Conservation (phyloP, 208 protist species). For the Trypanosoma scelopori region DNA sequence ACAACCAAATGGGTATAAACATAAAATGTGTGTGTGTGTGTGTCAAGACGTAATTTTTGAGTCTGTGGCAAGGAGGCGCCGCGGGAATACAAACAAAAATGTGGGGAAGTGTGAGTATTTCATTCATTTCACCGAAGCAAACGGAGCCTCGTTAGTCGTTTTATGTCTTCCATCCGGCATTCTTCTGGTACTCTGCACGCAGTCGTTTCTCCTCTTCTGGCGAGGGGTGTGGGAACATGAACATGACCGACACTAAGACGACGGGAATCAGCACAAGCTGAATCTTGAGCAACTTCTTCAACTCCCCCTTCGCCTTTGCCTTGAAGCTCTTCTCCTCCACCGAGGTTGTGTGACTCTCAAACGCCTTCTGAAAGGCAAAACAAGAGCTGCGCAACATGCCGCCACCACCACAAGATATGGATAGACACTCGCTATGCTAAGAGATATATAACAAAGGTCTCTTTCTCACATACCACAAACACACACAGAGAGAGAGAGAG, state of each 20-base stretch:
- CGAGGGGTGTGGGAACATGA: slow-evolving; percentile 66
- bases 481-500: slow-evolving; percentile 11
- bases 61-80: not conserved
- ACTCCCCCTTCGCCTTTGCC: slow-evolving; percentile 65
- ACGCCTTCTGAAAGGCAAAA: slow-evolving; percentile 45
- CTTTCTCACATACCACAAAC: not conserved
- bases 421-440: not conserved
- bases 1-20: not conserved
- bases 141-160: not conserved
- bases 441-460: not conserved
- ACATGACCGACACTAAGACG: slow-evolving; percentile 50
- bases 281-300: slow-evolving; percentile 82
- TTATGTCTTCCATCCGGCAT: slow-evolving; percentile 89
- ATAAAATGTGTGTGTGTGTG: not conserved
- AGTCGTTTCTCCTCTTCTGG: slow-evolving; percentile 67
- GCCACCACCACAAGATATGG: not conserved
- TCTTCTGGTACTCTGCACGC: slow-evolving; percentile 76
- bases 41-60: too few relatives aligned
- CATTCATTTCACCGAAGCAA: not conserved
- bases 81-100: not conserved
- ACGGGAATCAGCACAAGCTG: slow-evolving; percentile 78
- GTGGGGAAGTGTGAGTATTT: not conserved
- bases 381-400: slow-evolving; percentile 50
- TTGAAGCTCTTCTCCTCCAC: slow-evolving; percentile 47
- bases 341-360: slow-evolving; percentile 47